Base-by-base conservation (phyloP, 495 filamentous ascomycete species). In the Lepidopterella palustris region DNA sequence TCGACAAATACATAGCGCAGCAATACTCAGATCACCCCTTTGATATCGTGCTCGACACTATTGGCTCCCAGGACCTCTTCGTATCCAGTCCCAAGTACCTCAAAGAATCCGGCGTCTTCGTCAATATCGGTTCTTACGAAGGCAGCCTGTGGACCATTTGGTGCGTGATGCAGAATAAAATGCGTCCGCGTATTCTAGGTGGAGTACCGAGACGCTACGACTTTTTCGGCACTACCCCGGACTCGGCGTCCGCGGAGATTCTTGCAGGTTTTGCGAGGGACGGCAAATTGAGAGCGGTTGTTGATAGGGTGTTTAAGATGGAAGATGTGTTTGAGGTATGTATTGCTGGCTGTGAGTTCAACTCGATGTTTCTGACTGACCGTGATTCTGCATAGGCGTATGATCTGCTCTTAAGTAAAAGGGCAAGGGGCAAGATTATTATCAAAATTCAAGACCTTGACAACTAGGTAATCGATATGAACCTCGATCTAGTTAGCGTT, bases 31-130 rank as follows among this genome's bases (percentile, higher is more conserved):
- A 31, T 28, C 47, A 60, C 20, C 56, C 59, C 18, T 73, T 77
- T 35, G 70, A 75, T 53, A 56, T 58, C 53, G 53, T 76, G 10
- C 55, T 76, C 42, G 74, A 76, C 53, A 29, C 59, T 24, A 60
- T 59, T 49, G 73, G 74, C 18, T 59, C 54, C 39, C 72, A 76
- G 49, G 60, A 61, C 26, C 50, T 76, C 13, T 77, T 71, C 53
- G 60, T 32, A 10, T 24, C 64, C 45, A 70, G 57, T 26, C 49
- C 70, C 1, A 40, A 47, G 8, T 75, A 65, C 54, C 70, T 77
- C 56, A 68, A 65, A 53, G 61, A 67, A 8, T 61, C 48, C 4
- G 69, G 69, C 1, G 53, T 66, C 9, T 77, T 73, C 62, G 51
- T 64, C 21, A 69, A 70, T 15, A 66, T 70, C n/a, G 68, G 73